phyloP scores from a whole-genome alignment of 2,329 filamentous ascomycete genomes.

The Trichoderma sp. region DNA sequence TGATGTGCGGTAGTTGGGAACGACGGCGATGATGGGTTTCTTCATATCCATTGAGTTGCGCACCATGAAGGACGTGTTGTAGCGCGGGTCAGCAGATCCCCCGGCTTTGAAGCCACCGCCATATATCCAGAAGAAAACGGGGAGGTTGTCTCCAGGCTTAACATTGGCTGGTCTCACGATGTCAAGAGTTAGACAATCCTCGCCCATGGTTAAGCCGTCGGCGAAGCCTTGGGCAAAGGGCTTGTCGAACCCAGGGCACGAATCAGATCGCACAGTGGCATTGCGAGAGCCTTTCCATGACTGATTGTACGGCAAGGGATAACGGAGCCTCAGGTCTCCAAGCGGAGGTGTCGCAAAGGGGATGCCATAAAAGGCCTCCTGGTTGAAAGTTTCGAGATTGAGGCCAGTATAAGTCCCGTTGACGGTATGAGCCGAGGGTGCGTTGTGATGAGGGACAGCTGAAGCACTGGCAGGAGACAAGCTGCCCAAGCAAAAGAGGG shows the following conservation, averaged over 20 bases:
- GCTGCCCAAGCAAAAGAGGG: background rate
- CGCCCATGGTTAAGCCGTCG: conserved; percentile 12
- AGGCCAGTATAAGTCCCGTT: conserved; percentile 13
- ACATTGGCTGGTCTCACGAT: conserved; percentile 6
- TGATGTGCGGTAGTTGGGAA: conserved; percentile 12
- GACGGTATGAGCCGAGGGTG: conserved; percentile 5
- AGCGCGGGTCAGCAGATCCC: background rate
- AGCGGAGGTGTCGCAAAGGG: conserved; percentile 4
- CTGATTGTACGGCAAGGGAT: background rate
- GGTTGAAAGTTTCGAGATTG: background rate
- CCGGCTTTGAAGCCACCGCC: conserved; percentile 16
- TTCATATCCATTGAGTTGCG: conserved; percentile 7
- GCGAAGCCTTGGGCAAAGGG: conserved; percentile 11
- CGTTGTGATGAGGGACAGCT: background rate
- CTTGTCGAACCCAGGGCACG: conserved; percentile 11
- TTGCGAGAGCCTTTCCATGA: conserved; percentile 7
- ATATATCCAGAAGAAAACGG: conserved; percentile 17
- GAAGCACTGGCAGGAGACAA: background rate
- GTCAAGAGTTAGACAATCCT: conserved; percentile 17
- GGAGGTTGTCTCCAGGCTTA: background rate
- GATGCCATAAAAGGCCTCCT: conserved; percentile 10
- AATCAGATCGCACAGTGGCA: conserved; percentile 6
- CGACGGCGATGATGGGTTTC: conserved; percentile 11
- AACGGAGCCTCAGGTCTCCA: background rate
- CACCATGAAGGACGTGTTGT: conserved; percentile 12